Base-by-base conservation (phyloP, 179 eudicot species). In the Camellia oleifera region DNA sequence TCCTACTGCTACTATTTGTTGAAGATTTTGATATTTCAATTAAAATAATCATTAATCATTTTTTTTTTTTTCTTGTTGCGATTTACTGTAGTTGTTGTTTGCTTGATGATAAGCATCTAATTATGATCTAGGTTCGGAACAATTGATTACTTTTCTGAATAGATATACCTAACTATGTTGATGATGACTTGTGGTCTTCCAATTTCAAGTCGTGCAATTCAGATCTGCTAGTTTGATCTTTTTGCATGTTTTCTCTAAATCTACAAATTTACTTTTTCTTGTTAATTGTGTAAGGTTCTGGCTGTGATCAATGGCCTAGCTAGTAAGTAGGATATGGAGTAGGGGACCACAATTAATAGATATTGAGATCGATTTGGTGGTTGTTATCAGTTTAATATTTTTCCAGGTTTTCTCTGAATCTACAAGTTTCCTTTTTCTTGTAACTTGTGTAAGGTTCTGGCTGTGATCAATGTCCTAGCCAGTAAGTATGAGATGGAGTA, bases 331-430 rank as follows among this genome's bases (percentile, higher is more conserved):
- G 60, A 56, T 8, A 10, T 9, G 60, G 60, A 9, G 13, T 7
- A 56, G 60, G 15, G 15, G 60, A 7, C 13, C 60, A 7, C 17
- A 56, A 56, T 56, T 56, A 56, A 13, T 56, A 56, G 12, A 56
- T 8, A 13, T 56, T 56, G 60, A 13, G 60, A 68, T 68, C 72
- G 52, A 68, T 68, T 68, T 68, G 72, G 52, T 68, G 52, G 42
- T 44, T 68, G 52, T 48, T 48, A 48, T 4, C 52, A 48, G 7
- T 48, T 7, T 48, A 7, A 48, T 48, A 4, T 48, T 48, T 48
- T 48, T 48, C 7, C 5, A 48, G 5, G 20, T 17, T 1, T 17
- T 1, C 5, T 18, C 18, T 42, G 5, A 45, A 42, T 44, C 72
- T 7, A 42, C 7, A 40, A 13, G 9, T 48, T 18, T 68, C 42